Base-by-base conservation (phyloP, 1,284 basidiomycete species). In the Takashimella koratensis region DNA sequence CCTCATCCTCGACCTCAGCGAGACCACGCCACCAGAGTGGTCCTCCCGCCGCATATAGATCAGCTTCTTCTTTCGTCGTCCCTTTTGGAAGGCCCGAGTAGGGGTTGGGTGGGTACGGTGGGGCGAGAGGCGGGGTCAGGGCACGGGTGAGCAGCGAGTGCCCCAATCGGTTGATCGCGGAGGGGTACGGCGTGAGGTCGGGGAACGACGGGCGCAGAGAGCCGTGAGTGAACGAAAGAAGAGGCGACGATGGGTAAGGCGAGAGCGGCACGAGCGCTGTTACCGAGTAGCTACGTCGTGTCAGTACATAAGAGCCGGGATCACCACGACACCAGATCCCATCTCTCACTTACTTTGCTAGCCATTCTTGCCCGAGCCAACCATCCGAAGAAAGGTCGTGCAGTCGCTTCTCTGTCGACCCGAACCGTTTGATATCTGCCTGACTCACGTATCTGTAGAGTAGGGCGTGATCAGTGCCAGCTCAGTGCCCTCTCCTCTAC, bases 21-120 rank as follows among this genome's bases (percentile, higher is more conserved):
- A 85, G 77, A 0, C 90, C 90, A 23, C 92, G 82, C 72, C 91
- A 93, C 92, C 92, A 96, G 48, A 90, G 73, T 20, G 88, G 90
- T 0, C 92, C 92, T 49, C 90, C 84, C 0, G 79, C 72, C 13
- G 79, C 81, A 67, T 93, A 94, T 44, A 96, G 70, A 44, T 82
- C 80, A 5, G 77, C 68, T 72, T 96, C 92, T 50, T 84, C 84
- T 0, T 62, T 59, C 0, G 86, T 87, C 3, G 87, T 79, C 40
- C 82, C 79, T 2, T 67, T 59, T 2, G 92, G 92, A 13, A 95
- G 71, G 11, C 86, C 87, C 1, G 84, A 83, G 66, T 92, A 91
- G 3, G 84, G 82, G 58, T 85, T 77, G 0, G 90, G 90, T 3
- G 90, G 90, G 66, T 90, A 84, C 0, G 90, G 90, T 1, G 81